Evolutionary conservation across 352 stramenopile genomes (phyloP).

Genomic region (Phytophthora tubulina): DNA sequence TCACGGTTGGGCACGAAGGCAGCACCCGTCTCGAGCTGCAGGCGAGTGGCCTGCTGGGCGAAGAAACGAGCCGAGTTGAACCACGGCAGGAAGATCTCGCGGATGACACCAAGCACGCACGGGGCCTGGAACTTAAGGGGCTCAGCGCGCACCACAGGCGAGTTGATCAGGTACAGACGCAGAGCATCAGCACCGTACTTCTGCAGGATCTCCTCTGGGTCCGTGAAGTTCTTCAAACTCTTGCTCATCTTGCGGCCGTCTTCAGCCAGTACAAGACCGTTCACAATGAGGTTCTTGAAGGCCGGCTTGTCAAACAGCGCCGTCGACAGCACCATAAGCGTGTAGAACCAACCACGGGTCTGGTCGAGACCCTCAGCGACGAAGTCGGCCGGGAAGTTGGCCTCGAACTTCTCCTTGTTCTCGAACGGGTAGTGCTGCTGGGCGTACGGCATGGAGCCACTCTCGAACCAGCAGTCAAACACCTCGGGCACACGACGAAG

Average conservation of each 20-base stretch:
- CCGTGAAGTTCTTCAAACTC: conserved; percentile 99
- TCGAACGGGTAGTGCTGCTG: conserved; percentile 99
- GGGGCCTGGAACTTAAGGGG: conserved; percentile 97
- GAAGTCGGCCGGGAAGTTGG: conserved; percentile 98
- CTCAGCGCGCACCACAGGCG: conserved; percentile 98
- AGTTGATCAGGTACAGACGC: conserved; percentile 99
- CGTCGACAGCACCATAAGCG: conserved; percentile 99
- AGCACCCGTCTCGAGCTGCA: conserved; percentile 82
- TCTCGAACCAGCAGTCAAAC: conserved; percentile 99
- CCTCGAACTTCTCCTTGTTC: conserved; percentile 98
- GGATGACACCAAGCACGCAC: conserved; percentile 97
- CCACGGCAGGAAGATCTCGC: conserved; percentile 99
- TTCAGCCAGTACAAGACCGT: conserved; percentile 98
- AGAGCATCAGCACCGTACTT: conserved; percentile 99
- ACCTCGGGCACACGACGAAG: conserved; percentile 92
- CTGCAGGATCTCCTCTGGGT: conserved; percentile 94
- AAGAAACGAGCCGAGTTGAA: conserved; percentile 99
- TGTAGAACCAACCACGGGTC: conserved; percentile 99
- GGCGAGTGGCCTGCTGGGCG: conserved; percentile 95
- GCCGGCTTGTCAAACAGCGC: conserved; percentile 99
- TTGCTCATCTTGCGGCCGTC: conserved; percentile 99
- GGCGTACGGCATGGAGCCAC: conserved; percentile 99
- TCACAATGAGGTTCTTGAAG: conserved; percentile 99
- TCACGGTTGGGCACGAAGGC: conserved; percentile 93
- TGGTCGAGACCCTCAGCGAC: conserved; percentile 99